Evolutionary conservation across 352 stramenopile genomes (phyloP).

Genomic region (Phytophthora brassicae): DNA sequence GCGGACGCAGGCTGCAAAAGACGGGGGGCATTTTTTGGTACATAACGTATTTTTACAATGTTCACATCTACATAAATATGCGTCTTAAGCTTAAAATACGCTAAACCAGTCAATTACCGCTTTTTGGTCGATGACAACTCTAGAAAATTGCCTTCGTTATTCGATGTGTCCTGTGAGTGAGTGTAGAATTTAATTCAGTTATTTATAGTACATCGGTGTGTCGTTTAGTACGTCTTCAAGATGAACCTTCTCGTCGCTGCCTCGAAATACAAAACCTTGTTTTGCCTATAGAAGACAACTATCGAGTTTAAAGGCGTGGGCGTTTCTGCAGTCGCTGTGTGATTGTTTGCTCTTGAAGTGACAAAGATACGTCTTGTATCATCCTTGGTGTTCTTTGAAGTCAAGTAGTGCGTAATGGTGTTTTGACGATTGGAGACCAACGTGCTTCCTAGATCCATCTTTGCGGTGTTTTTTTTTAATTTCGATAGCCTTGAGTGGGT

Average conservation of each 20-base stretch:
- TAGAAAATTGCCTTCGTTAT: conserved; percentile 12
- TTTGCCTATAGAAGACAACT: background rate
- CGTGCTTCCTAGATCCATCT: background rate
- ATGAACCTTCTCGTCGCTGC: background rate
- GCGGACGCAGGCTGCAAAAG: too few species aligned
- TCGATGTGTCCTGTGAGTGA: background rate
- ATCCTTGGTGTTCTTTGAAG: background rate
- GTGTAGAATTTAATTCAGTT: background rate
- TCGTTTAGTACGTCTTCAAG: background rate
- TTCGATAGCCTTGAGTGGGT: background rate
- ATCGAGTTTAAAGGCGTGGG: background rate
- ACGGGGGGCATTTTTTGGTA: too few species aligned
- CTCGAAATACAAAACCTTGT: background rate
- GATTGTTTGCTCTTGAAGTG: background rate
- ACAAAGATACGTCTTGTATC: background rate
- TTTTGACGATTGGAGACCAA: background rate
- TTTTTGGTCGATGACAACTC: background rate
- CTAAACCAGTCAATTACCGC: background rate
- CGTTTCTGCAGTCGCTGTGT: background rate
- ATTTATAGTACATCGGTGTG: background rate
- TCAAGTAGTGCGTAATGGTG: background rate
- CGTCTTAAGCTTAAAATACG: too few species aligned
- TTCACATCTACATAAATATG: too few species aligned
- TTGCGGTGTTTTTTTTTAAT: background rate
- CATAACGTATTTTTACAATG: background rate